These are phyloP conservation scores for Colletotrichum cordylinicola DNA, from an alignment of 2,329 filamentous ascomycete species.

Conservation along the genomic window DNA sequence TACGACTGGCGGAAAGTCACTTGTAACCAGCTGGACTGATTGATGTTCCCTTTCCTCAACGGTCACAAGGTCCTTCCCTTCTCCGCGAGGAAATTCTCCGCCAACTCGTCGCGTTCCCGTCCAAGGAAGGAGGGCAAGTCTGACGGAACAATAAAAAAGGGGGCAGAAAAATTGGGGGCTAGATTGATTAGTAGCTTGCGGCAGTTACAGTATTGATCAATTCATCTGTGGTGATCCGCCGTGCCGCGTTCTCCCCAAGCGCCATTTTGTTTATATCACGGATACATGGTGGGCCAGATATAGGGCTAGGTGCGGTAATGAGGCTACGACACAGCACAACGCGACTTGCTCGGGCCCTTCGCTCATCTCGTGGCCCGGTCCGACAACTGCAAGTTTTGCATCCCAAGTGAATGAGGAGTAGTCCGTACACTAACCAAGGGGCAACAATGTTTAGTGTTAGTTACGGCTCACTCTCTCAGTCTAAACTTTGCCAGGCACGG, in stretches of 20 bases:
- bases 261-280: conserved; percentile 6
- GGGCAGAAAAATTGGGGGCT: not conserved
- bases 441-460: not conserved
- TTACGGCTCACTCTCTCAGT: not conserved
- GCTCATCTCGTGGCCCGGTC: not conserved
- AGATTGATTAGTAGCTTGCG: not conserved
- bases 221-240: not conserved
- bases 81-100: not conserved
- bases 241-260: not conserved
- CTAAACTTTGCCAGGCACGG: not conserved
- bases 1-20: not conserved
- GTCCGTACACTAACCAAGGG: not conserved
- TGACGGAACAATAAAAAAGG: not conserved
- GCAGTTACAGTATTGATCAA: not conserved
- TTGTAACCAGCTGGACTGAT: not conserved
- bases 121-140: not conserved
- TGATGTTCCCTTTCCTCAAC: not conserved
- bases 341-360: not conserved
- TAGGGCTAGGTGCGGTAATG: not conserved
- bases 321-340: not conserved
- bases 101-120: not conserved
- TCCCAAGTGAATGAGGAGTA: not conserved
- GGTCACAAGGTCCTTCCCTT: not conserved
- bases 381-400: not conserved
- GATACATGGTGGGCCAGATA: not conserved